These are phyloP conservation scores for Moniliophthora roreri DNA, from an alignment of 1,284 basidiomycete species.

Conservation along the genomic window DNA sequence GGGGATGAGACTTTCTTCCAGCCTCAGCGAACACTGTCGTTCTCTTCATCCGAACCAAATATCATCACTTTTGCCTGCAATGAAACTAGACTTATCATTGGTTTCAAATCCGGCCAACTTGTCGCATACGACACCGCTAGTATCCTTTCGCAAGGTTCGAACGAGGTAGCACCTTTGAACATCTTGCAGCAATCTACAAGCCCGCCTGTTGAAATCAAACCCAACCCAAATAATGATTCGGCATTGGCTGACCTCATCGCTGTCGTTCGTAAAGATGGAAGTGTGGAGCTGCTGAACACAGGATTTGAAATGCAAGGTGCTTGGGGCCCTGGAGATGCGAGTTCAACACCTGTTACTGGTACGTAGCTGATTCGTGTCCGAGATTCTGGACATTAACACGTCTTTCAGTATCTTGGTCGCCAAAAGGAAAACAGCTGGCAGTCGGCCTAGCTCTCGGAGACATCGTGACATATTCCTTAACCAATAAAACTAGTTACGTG, in stretches of 20 bases:
- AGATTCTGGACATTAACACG: slow-evolving; percentile 15
- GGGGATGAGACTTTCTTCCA: slow-evolving; percentile 39
- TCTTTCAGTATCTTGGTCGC: slow-evolving; percentile 73
- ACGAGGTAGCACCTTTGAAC: slow-evolving; percentile 44
- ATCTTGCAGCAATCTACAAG: slow-evolving; percentile 44
- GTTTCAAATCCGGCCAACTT: slow-evolving; percentile 55
- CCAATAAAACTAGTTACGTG: slow-evolving; percentile 54
- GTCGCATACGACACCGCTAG: slow-evolving; percentile 53
- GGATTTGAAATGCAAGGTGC: slow-evolving; percentile 55
- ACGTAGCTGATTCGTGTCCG: slow-evolving; percentile 25
- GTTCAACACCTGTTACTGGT: slow-evolving; percentile 59
- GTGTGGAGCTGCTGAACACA: slow-evolving; percentile 61
- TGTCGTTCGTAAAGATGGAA: slow-evolving; percentile 49
- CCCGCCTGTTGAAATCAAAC: slow-evolving; percentile 50
- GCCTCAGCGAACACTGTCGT: slow-evolving; percentile 46
- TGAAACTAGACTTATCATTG: slow-evolving; percentile 61
- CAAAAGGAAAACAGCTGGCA: slow-evolving; percentile 84
- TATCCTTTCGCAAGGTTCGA: slow-evolving; percentile 46
- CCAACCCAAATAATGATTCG: slow-evolving; percentile 59
- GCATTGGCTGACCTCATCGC: slow-evolving; percentile 61
- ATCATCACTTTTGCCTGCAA: slow-evolving; percentile 54
- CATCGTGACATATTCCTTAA: slow-evolving; percentile 67
- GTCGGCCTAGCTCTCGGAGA: slow-evolving; percentile 73
- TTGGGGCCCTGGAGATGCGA: slow-evolving; percentile 55
- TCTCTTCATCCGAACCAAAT: slow-evolving; percentile 45